Conservation (phyloP, 2,329 filamentous ascomycete genomes). For the Aspergillus fijiensis region DNA sequence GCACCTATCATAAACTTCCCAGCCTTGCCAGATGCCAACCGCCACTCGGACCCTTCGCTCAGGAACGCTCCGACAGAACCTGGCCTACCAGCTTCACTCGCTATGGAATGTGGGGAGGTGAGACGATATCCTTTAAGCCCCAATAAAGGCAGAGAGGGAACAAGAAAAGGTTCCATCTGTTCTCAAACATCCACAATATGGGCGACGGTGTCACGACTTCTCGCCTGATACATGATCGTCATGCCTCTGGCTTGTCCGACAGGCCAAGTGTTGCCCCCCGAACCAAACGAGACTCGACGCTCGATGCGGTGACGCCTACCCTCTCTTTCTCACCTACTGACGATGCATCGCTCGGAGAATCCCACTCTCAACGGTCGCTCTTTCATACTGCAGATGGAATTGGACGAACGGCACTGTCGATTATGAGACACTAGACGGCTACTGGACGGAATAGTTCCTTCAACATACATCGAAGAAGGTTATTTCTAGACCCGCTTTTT, state of each 20-base stretch:
- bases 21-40: slow-evolving; percentile 13
- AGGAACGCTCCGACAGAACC: slow-evolving; percentile 21
- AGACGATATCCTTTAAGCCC: background rate
- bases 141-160: background rate
- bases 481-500: background rate
- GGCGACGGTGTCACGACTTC: background rate
- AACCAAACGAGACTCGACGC: background rate
- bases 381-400: background rate
- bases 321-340: background rate
- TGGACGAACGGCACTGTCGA: background rate
- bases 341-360: slow-evolving; percentile 1
- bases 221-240: background rate
- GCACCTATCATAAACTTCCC: slow-evolving; percentile 18
- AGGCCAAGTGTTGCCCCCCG: background rate
- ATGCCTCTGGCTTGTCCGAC: background rate
- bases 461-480: background rate
- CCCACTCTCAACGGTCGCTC: slow-evolving; percentile 13
- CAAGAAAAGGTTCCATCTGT: background rate
- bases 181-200: background rate
- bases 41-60: slow-evolving; percentile 16
- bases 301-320: background rate
- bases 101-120: slow-evolving; percentile 17
- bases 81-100: slow-evolving; percentile 12
- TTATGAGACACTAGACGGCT: background rate
- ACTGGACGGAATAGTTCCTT: background rate